A percentile compares a stretch with the other conserved stretches of the same genome.
phyloP scores from a whole-genome alignment of 441 rosid species.

The Cnidoscolus chayamansa region DNA sequence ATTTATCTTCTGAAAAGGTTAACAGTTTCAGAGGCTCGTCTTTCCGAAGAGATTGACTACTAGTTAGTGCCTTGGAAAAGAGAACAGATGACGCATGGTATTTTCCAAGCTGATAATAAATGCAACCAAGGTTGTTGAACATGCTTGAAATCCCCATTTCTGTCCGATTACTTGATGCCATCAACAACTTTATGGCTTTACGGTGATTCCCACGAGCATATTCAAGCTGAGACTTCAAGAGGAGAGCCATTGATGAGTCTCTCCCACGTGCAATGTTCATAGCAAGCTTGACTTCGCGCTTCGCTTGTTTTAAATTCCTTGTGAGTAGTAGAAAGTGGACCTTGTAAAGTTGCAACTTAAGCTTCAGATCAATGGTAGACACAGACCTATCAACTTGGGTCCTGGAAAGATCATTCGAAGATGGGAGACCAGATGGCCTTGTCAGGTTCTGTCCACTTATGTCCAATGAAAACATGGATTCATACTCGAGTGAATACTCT shows the following conservation, averaged over 20 bases:
- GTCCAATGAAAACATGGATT: constrained; percentile 64
- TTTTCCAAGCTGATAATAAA: constrained; percentile 71
- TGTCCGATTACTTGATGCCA: constrained; percentile 68
- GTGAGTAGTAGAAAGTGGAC: constrained; percentile 80
- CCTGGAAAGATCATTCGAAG: constrained; percentile 56
- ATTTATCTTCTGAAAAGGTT: constrained; percentile 81
- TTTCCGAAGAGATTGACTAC: constrained; percentile 60
- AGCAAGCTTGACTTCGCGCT: constrained; percentile 96
- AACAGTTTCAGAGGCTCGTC: constrained; percentile 63
- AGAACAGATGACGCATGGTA: constrained; percentile 60
- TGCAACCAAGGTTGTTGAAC: constrained; percentile 95
- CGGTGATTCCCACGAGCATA: constrained; percentile 86
- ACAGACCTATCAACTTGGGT: constrained; percentile 48
- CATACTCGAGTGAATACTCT: constrained; percentile 80
- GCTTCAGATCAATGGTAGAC: constrained; percentile 71
- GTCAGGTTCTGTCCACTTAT: constrained; percentile 61
- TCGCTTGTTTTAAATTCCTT: constrained; percentile 86
- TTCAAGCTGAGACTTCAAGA: constrained; percentile 95
- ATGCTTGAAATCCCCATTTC: constrained; percentile 67
- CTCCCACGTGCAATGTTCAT: constrained; percentile 82
- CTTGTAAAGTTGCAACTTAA: constrained; percentile 88
- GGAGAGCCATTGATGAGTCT: constrained; percentile 84
- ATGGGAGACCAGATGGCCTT: constrained; percentile 50
- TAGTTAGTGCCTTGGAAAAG: constrained; percentile 70
- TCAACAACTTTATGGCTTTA: constrained; percentile 85